Evolutionary conservation across 1,139 yeast genomes (phyloP), one percentile per base, ranked within the genome.

Genomic region (Diutina scorzettiae): DNA sequence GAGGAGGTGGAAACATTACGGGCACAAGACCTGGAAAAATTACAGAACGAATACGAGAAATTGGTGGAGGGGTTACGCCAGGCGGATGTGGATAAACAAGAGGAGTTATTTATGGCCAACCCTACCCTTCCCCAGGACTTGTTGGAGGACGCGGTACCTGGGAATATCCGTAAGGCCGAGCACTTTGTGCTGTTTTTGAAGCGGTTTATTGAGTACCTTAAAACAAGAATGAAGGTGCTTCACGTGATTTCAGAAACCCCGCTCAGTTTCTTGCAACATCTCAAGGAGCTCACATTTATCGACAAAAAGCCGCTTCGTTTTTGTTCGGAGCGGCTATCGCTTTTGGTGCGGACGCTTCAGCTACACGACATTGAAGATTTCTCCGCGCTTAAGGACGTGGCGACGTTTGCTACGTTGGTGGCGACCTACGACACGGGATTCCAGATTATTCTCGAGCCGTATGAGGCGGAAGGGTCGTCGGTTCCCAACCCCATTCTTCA

Each of bases 231-330:
- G 98, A 91, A 91, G 63, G 96, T 91, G 1, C 63, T 93, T 41
- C 96, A 91, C 63, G 98, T 93, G 41, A 87, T 91, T 40, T 86
- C 96, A 37, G 99, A 91, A 58, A 93, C 98, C 0, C 98, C 99
- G 0, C 73, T 79, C 6, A 86, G 96, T 43, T 91, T 91, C 56
- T 61, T 91, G 46, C 94, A 85, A 57, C 98, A 91, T 65, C 65
- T 93, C 54, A 89, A 89, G 56, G 97, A 91, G 47, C 61, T 91
- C 44, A 93, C 98, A 0, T 93, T 79, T 55, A 93, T 91, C 42
- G 98, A 91, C 52, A 66, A 81, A 47, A 91, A 91, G 53, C 99
- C 99, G 0, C 65, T 91, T 41, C 61, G 94, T 45, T 91, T 87
- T 57, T 87, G 97, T 54, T 81, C 96, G 0, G 98, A 91, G 55